Evolutionary conservation across 2,329 filamentous ascomycete species (phyloP), one percentile per base, ranked within the genome.

Genomic region (Trichophyton benhamiae): DNA sequence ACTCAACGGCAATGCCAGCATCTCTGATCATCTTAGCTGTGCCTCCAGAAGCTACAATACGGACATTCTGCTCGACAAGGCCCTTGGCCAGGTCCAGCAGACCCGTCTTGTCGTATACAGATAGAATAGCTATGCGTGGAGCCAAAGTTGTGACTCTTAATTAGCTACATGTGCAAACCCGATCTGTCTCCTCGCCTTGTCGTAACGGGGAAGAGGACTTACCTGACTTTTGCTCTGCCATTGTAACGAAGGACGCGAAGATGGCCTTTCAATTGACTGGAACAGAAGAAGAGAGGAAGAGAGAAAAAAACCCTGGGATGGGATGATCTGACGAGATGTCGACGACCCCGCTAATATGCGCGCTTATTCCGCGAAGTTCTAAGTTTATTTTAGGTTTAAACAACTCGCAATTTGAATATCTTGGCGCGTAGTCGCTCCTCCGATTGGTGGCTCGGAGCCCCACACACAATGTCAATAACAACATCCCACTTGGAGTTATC

Each of bases 61-160:
- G 88, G 68, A 96, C 88, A 84, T 94, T 87, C 72, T 95, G 84
- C 80, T 92, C 84, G 72, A 88, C 83, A 58, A 96, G 84, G 69
- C 91, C 91, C 78, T 95, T 95, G 70, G 91, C 90, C 68, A 96
- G 82, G 77, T 96, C 91, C 67, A 96, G 79, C 67, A 96, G 83
- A 64, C 91, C 94, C 61, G 92, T 97, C 86, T 99, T 99, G 83
- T 99, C 90, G 75, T 94, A 97, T 80, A 97, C 94, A 67, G 92
- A 97, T 74, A 99, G 83, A 72, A 99, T 97, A 67, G 94, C 94
- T 81, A 25, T 53, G 9, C 15, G 49, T 11, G 15, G 33, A 3
- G 33, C 33, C 49, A 30, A 33, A 25, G 11, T 52, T 13, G 25
- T 30, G 11, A 30, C 7, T 53, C 13, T 4, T 5, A 53, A 3